These are phyloP conservation scores for Arachis monticola DNA, from an alignment of 331 rosid genomes.

Conservation along the genomic window DNA sequence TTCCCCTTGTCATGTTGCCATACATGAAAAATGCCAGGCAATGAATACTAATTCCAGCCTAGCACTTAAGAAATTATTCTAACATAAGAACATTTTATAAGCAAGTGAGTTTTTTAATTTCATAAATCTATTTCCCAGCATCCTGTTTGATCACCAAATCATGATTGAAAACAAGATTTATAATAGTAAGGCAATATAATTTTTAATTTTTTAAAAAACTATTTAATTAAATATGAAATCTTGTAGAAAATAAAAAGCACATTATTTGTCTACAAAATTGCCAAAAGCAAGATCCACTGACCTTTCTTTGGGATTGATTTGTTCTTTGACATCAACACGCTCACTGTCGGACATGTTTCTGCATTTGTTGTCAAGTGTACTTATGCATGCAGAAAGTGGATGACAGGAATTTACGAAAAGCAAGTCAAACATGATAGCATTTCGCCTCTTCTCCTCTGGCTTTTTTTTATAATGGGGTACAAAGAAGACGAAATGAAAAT, in stretches of 20 bases:
- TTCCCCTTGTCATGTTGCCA: constrained; percentile 9
- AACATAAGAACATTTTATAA: background rate
- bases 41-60: constrained; percentile 9
- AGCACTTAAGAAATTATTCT: background rate
- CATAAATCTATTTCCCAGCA: constrained; percentile 8
- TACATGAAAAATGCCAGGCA: background rate
- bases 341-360: constrained; percentile 70
- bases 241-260: background rate
- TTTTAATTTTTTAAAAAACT: background rate
- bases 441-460: constrained; percentile 72
- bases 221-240: background rate
- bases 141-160: background rate
- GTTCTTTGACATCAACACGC: constrained; percentile 71
- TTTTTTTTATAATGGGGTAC: constrained; percentile 17
- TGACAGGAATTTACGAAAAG: constrained; percentile 89
- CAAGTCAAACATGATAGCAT: constrained; percentile 82
- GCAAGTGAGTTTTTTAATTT: too few species aligned
- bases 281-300: constrained; percentile 43
- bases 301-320: constrained; percentile 80
- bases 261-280: background rate
- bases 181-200: background rate
- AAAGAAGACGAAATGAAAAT: constrained; percentile 29
- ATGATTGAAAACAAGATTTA: background rate
- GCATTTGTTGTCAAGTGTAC: constrained; percentile 85
- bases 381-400: constrained; percentile 94